Evolutionary conservation across 495 filamentous ascomycete genomes (phyloP), one percentile per base, ranked within the genome.

Genomic region (Hypoxylon rickii): DNA sequence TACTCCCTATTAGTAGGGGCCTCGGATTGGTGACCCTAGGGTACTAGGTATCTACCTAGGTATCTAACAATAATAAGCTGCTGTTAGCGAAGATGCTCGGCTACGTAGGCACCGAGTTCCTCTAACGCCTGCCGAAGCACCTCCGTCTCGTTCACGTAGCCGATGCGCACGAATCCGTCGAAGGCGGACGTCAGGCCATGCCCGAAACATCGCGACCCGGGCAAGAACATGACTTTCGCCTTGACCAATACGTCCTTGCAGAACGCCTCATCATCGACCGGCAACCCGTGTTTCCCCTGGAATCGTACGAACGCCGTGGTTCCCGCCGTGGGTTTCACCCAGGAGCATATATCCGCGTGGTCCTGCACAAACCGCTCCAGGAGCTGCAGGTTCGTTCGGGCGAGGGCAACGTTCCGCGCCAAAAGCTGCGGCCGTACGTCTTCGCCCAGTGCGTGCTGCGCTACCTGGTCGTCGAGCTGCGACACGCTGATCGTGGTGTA

Each of bases 401-500:
- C 91, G 2, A 96, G 77, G 26, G 79, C 74, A 40, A 89, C 69
- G 61, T 96, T 96, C 0, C 91, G 77, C 12, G 66, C 67, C 17
- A 96, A 69, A 12, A 97, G 73, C 15, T 76, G 74, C 17, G 88
- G 80, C n/a, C 91, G 75, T 10, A 88, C 86, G 10, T 76, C 66
- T 10, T 72, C 70, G 7, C 79, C 79, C 3, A 95, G 74, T 0
- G 92, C 90, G 58, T 84, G 92, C 38, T 83, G 79, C 7, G 92
- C 92, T 11, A 96, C 77, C 29, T 82, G 80, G 64, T 96, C 90
- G 69, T 93, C 90, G 12, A 96, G 73, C 70, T 89, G 87, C 31
- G 84, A 86, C 0, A 96, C 90, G 19, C 87, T 89, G 60, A 95
- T 96, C 8, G 86, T 89, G 3, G 90, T 94, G 76, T 92, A 96